Percentiles rank a stretch among this genome's conserved stretches.
Evolutionary conservation across 192 early-diverging fungal species (phyloP).

Genomic region (Coemansia sp.): DNA sequence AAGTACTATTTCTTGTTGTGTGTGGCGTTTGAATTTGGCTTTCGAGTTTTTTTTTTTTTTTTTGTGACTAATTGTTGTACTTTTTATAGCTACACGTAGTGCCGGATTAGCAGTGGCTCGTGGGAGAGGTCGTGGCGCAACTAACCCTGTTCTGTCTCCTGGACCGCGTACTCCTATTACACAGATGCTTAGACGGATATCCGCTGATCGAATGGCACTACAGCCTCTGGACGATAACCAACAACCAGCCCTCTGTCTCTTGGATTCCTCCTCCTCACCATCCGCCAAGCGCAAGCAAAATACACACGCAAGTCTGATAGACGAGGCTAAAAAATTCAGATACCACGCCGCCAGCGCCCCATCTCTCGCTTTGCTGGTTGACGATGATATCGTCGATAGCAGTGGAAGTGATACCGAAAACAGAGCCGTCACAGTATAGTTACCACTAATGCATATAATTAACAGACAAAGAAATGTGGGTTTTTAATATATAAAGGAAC

Average conservation of each 20-base stretch:
- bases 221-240: neutral
- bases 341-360: neutral
- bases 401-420: slow-evolving; percentile 50
- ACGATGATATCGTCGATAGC: slow-evolving; percentile 51
- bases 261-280: slow-evolving; percentile 3
- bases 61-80: too few species aligned
- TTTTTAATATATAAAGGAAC: neutral
- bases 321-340: neutral
- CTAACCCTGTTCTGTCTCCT: neutral
- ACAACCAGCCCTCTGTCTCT: neutral
- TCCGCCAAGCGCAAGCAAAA: slow-evolving; percentile 7
- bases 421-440: slow-evolving; percentile 4
- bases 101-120: neutral
- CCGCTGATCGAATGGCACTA: neutral
- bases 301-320: neutral
- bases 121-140: neutral
- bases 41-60: neutral
- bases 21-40: too few species aligned
- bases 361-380: neutral
- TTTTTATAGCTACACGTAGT: neutral
- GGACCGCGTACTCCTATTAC: neutral
- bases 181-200: neutral
- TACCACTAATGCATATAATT: neutral
- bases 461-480: slow-evolving; percentile 16
- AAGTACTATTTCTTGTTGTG: neutral